Conservation (phyloP, 192 early-diverging fungal genomes). For the Coemansia sp. region DNA sequence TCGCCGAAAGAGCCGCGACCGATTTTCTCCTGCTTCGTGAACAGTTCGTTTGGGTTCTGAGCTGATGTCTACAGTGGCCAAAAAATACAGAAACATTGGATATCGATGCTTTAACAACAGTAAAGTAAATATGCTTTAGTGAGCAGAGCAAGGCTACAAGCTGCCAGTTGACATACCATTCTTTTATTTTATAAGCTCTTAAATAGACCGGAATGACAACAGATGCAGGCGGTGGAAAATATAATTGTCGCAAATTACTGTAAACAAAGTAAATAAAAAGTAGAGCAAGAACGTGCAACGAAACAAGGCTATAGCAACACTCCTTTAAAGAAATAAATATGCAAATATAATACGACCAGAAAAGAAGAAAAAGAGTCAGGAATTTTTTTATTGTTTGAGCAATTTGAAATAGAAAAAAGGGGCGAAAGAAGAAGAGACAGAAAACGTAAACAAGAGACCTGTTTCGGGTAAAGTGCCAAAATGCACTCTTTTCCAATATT, state of each 20-base stretch:
- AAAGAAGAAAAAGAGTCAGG: not conserved
- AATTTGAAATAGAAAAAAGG: conserved; percentile 9
- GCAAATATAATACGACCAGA: not conserved
- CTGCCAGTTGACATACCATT: not conserved
- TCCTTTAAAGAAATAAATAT: not conserved
- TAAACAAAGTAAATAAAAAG: not conserved
- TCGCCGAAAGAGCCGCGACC: conserved; percentile 76
- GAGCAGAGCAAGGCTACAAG: not conserved
- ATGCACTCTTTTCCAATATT: not conserved
- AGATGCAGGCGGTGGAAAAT: not conserved
- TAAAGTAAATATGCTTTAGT: no score
- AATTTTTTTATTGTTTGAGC: not conserved
- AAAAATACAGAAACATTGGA: conserved; percentile 1
- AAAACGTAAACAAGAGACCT: not conserved
- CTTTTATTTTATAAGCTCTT: not conserved
- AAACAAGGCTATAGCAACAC: not conserved
- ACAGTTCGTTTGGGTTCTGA: conserved; percentile 55
- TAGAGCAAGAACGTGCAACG: not conserved
- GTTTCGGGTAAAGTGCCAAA: not conserved
- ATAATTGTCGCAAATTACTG: not conserved
- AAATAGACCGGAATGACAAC: not conserved
- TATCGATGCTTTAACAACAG: no score
- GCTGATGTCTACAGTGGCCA: conserved; percentile 20
- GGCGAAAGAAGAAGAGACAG: conserved; percentile 1
- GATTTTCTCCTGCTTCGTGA: conserved; percentile 54